These are phyloP conservation scores for Decorospora gaudefroyi DNA, from an alignment of 2,329 filamentous ascomycete species.

Conservation along the genomic window DNA sequence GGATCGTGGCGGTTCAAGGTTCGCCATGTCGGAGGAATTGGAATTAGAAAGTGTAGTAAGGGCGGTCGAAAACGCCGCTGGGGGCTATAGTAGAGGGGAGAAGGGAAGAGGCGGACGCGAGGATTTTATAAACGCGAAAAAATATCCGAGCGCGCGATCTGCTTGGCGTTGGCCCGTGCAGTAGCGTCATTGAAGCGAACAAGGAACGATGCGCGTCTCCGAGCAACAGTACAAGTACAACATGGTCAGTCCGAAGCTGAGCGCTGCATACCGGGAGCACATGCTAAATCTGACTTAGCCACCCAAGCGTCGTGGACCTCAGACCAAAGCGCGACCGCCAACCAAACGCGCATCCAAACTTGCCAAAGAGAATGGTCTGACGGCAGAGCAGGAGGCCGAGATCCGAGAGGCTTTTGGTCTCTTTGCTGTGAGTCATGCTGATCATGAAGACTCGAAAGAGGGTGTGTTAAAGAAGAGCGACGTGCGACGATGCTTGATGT, in stretches of 20 bases:
- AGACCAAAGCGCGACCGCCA: slow-evolving; percentile 25
- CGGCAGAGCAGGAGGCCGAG: slow-evolving; percentile 80
- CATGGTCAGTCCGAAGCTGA: slow-evolving; percentile 23
- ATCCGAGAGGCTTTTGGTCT: slow-evolving; percentile 88
- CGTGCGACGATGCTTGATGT: slow-evolving; percentile 58
- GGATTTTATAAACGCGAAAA: slow-evolving; percentile 4
- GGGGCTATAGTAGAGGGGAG: slow-evolving; percentile 1
- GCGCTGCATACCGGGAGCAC: neutral
- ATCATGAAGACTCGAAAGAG: slow-evolving; percentile 68
- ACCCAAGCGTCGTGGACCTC: slow-evolving; percentile 35
- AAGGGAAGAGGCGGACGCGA: slow-evolving; percentile 3
- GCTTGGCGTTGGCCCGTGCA: slow-evolving; percentile 13
- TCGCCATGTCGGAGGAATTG: too few species aligned
- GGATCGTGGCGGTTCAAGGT: too few species aligned
- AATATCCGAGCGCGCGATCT: slow-evolving; percentile 1
- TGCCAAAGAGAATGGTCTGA: slow-evolving; percentile 87
- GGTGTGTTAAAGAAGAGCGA: slow-evolving; percentile 52
- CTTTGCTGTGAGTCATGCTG: slow-evolving; percentile 62
- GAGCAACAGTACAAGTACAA: neutral
- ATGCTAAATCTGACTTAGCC: slow-evolving; percentile 27
- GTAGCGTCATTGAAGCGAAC: slow-evolving; percentile 27
- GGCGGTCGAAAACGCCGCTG: slow-evolving; percentile 5
- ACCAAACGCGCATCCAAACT: slow-evolving; percentile 75
- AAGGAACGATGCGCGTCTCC: slow-evolving; percentile 1
- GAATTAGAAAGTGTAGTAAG: neutral